phyloP scores from a whole-genome alignment of 2,329 filamentous ascomycete species.

The Exophiala oligosperma region DNA sequence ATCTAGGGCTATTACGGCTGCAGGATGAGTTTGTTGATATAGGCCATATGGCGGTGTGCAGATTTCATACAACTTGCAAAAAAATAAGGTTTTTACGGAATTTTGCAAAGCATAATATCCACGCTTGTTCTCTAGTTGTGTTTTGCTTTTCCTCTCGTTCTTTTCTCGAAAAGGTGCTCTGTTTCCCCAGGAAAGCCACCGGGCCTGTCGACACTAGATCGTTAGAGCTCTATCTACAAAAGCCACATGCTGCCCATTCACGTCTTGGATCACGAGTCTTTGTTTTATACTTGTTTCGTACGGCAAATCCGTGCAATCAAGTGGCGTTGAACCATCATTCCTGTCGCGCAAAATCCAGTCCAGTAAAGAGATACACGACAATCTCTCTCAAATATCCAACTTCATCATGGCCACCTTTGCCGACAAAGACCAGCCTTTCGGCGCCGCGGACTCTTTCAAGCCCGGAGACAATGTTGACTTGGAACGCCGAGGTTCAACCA shows the following conservation, averaged over 20 bases:
- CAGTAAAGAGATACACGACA: neutral
- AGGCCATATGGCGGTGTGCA: no score
- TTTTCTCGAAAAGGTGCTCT: neutral
- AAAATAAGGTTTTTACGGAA: no score
- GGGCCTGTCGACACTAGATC: neutral
- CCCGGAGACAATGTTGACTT: slow-evolving; percentile 14
- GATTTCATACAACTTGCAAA: no score
- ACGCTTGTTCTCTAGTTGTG: neutral
- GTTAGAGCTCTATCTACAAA: neutral
- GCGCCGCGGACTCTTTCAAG: slow-evolving; percentile 10
- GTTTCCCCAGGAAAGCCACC: neutral
- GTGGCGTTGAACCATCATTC: slow-evolving; percentile 27
- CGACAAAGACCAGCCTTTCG: slow-evolving; percentile 21
- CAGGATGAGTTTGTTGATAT: no score
- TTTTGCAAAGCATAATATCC: no score
- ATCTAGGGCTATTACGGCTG: no score
- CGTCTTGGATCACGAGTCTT: slow-evolving; percentile 19
- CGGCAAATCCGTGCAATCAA: slow-evolving; percentile 30
- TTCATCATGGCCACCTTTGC: slow-evolving; percentile 21
- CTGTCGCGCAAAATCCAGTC: neutral
- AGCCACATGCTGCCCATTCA: slow-evolving; percentile 25
- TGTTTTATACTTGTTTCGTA: slow-evolving; percentile 30
- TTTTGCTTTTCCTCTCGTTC: neutral
- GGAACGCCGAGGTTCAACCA: slow-evolving; percentile 23
- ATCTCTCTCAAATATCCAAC: neutral